Base-by-base conservation (phyloP, 345 rosid species). In the Abelmoschus esculentus region DNA sequence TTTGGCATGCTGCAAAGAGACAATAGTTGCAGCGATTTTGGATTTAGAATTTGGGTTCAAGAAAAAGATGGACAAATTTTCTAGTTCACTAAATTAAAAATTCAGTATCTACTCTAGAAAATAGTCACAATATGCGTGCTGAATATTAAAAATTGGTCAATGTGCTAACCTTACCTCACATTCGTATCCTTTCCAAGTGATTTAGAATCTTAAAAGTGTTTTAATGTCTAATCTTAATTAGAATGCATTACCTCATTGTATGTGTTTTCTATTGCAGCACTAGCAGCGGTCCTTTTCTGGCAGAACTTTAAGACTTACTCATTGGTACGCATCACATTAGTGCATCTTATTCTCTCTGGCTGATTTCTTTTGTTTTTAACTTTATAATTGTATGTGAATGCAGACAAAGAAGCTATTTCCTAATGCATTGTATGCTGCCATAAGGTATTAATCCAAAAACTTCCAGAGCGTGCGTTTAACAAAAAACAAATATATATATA, bases 391-490 rank as follows among this genome's bases (percentile, higher is more conserved):
- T 71, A 54, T 78, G 55, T 73, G 67, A 32, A 17, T 88, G 85
- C 93, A 95, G 99, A 85, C 90, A 55, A 88, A 87, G 86, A 88
- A 78, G 80, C 80, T 87, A 61, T 60, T 91, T 72, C 99, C 97
- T 0, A 44, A 83, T 0, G 93, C 85, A 28, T 72, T 88, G 67
- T 86, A 76, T 76, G 83, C 83, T 61, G 81, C 77, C 32, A 60
- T 86, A 64, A 91, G 97, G 98, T 90, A 83, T 50, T 67, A 66
- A 12, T n/a, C 56, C 31, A 11, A 29, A 53, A 15, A 32, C 62
- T 18, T 47, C 38, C 50, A 15, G 6, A 69, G 46, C 49, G 13
- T 53, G 65, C 57, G 44, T 46, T 12, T 4, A 49, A 15, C 31
- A 22, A 15, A 36, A 12, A 28, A 22, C 19, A 22, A 18, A 10